Base-by-base conservation (phyloP, 768 basidiomycete genomes). In the Dendrothele bispora region DNA sequence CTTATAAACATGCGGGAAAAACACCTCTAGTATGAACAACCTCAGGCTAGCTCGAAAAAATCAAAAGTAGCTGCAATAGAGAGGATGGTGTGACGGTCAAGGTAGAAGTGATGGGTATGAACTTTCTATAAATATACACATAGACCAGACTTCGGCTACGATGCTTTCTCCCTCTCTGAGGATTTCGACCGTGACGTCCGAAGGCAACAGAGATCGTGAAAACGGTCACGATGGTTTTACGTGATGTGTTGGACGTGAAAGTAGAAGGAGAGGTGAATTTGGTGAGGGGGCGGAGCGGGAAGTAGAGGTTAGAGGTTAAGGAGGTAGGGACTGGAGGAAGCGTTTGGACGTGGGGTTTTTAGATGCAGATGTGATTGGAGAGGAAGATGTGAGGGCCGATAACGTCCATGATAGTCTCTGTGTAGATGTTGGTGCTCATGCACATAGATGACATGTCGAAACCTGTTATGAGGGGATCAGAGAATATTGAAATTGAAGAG, bases 201-300 rank as follows among this genome's bases (percentile, higher is more conserved):
- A 70, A 0, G 82, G 65, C 95, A 59, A 98, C 98, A 70, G 95
- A 95, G 15, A 93, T 80, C 22, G 97, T 74, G 69, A 98, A 83
- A 5, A 88, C 77, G 60, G 83, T 83, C 34, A 88, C 73, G 59
- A 86, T 86, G 5, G 77, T 79, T 28, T 82, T 77, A 51, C 77
- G 78, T 8, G 73, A 68, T 1, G 77, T 71, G 1, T 77, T 84
- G 4, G 84, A 81, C n/a, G 74, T 64, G n/a, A 98, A 78, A 2
- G 72, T 74, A 70, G 98, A 98, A 0, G 84, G 63, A 0, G 90
- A 78, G 5, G 79, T 67, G 66, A 98, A 97, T 52, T 91, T 82
- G 34, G 95, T 10, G n/a, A 34, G 30, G n/a, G n/a, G n/a, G n/a
- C n/a, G n/a, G n/a, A n/a, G n/a, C n/a, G n/a, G n/a, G n/a, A n/a